Evolutionary conservation across 305 asterid genomes (phyloP), one percentile per base, ranked within the genome.

Genomic region (Fraxinus paxiana): DNA sequence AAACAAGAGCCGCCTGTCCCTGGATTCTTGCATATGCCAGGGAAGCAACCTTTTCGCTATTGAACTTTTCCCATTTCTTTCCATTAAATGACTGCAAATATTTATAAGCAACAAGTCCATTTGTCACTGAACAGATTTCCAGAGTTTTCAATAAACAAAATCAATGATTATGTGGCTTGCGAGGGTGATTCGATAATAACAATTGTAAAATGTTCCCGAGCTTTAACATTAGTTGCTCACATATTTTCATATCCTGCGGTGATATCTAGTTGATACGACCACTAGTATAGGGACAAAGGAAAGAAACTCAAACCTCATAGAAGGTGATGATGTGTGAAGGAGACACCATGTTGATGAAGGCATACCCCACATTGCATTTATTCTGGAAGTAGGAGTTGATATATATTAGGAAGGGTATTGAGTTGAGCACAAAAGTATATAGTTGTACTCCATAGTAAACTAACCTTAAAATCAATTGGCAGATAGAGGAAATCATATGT

Each of bases 401-500:
- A 79, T 54, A 81, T 18, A 15, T 65, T 65, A 76, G 34, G 71
- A 12, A 24, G 34, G 70, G 59, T 15, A 48, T 48, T 48, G 59
- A 48, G 74, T 78, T 73, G 48, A 65, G 33, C 30, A 81, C 61
- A 82, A 77, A 28, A 24, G 22, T 69, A 26, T 56, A 74, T 26
- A 67, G 3, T 24, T 61, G 9, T 24, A 10, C 35, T 65, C 34
- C 17, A 65, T n/a, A 6, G n/a, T 26, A 69, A 9, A 71, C 80
- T 79, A 87, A 95, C 99, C 97, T 95, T 95, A 77, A 95, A 95
- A 89, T 95, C 99, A 85, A 96, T 96, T 12, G 99, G 99, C 84
- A 96, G 79, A 84, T 94, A 94, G 83, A 96, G 96, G 86, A 96
- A 96, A 89, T 94, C 99, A 85, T 92, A 96, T 13, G 96, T 87